Conservation (phyloP, 2,329 filamentous ascomycete species). For the Ceratocystiopsis minuta region DNA sequence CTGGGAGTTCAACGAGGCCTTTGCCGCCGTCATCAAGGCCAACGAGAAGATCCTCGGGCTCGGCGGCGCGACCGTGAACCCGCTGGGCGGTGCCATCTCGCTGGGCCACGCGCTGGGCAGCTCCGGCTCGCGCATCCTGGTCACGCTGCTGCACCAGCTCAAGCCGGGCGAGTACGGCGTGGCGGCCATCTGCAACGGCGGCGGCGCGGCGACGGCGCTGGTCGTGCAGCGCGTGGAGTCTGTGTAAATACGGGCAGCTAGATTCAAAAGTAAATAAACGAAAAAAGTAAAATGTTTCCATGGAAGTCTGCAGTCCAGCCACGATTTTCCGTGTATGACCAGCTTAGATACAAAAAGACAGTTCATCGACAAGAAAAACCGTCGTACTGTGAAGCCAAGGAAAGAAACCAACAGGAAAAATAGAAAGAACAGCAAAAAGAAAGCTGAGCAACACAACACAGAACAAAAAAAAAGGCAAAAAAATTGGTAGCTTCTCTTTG, state of each 20-base stretch:
- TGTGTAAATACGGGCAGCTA: conserved; percentile 18
- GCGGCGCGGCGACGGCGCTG: conserved; percentile 77
- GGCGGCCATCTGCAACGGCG: conserved; percentile 92
- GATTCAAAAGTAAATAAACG: conserved; percentile 12
- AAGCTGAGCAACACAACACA: too few relatives aligned
- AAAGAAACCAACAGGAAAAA: too few relatives aligned
- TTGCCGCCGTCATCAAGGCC: conserved; percentile 85
- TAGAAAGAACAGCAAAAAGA: too few relatives aligned
- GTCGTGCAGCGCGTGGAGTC: conserved; percentile 69
- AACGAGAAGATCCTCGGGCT: conserved; percentile 76
- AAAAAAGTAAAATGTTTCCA: neutral
- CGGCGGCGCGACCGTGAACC: conserved; percentile 64
- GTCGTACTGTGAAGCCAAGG: too few relatives aligned
- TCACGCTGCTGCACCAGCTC: conserved; percentile 78
- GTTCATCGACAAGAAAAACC: too few relatives aligned
- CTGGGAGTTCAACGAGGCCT: conserved; percentile 98
- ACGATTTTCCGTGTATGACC: too few relatives aligned
- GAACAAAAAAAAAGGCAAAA: conserved; percentile 20
- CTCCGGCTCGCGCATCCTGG: conserved; percentile 80
- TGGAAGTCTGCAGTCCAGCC: too few relatives aligned
- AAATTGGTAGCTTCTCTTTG: conserved; percentile 53
- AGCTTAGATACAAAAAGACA: too few relatives aligned
- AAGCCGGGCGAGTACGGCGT: conserved; percentile 86
- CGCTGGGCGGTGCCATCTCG: conserved; percentile 77
- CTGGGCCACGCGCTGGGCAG: conserved; percentile 84